phyloP scores from a whole-genome alignment of 1,139 yeast species.

The Zygosaccharomyces sapae region DNA sequence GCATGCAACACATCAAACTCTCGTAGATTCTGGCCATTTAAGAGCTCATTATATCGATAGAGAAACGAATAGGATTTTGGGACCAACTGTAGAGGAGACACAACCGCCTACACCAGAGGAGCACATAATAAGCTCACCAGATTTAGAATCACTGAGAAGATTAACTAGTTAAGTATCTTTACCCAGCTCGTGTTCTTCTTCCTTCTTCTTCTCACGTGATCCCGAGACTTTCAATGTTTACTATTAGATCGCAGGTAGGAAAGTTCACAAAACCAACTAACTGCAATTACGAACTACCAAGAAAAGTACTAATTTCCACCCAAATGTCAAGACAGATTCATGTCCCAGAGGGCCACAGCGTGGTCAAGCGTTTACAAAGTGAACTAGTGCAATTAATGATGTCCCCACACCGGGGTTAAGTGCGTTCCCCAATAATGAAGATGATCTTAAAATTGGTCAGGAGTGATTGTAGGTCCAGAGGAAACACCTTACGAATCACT shows the following conservation, averaged over 20 bases:
- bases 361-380: constrained; percentile 42
- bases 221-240: background rate
- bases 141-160: background rate
- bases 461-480: constrained; percentile 58
- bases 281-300: background rate
- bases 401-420: constrained; percentile 49
- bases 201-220: constrained; percentile 2
- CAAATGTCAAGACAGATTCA: background rate
- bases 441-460: constrained; percentile 58
- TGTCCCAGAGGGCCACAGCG: constrained; percentile 16
- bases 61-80: constrained; percentile 14
- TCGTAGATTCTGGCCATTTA: constrained; percentile 11
- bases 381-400: constrained; percentile 51
- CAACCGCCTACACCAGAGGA: background rate
- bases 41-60: constrained; percentile 24
- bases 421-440: constrained; percentile 51
- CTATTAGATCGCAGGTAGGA: constrained; percentile 1
- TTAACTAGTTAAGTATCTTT: background rate
- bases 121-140: background rate
- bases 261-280: background rate
- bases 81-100: background rate
- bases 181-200: background rate
- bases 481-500: constrained; percentile 58
- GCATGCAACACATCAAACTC: constrained; percentile 4
- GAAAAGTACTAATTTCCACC: background rate